These are phyloP conservation scores for Penicillium cataractarum DNA, from an alignment of 495 filamentous ascomycete species.

Conservation along the genomic window DNA sequence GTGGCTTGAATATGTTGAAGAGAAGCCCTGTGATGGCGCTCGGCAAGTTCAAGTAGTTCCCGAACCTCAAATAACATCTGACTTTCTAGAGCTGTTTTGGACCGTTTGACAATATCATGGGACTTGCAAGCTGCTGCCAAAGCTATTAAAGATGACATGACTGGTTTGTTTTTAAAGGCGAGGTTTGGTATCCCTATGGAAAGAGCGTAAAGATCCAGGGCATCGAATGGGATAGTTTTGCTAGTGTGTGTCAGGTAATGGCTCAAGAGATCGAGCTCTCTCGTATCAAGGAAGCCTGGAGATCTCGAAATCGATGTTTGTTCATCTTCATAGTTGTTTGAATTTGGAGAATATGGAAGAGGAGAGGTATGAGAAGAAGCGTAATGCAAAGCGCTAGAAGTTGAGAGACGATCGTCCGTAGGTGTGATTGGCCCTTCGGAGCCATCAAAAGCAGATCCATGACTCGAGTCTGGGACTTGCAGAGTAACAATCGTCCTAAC, in stretches of 20 bases:
- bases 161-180: neutral
- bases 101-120: neutral
- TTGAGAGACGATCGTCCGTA: neutral
- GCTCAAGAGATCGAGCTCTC: neutral
- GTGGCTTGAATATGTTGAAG: neutral
- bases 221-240: neutral
- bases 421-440: neutral
- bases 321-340: neutral
- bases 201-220: neutral
- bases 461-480: neutral
- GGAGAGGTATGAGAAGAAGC: neutral
- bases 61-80: neutral
- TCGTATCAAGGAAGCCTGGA: neutral
- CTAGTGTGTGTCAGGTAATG: neutral
- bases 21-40: neutral
- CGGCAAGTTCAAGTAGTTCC: neutral
- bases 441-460: neutral
- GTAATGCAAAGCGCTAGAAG: neutral
- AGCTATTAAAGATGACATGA: neutral
- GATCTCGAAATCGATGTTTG: neutral
- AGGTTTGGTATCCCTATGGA: slow-evolving; percentile 1
- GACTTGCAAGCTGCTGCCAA: neutral
- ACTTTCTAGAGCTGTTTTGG: neutral
- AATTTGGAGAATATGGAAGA: neutral
- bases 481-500: neutral